Base-by-base conservation (phyloP, 352 stramenopile genomes). In the Globisporangium sylvaticum region DNA sequence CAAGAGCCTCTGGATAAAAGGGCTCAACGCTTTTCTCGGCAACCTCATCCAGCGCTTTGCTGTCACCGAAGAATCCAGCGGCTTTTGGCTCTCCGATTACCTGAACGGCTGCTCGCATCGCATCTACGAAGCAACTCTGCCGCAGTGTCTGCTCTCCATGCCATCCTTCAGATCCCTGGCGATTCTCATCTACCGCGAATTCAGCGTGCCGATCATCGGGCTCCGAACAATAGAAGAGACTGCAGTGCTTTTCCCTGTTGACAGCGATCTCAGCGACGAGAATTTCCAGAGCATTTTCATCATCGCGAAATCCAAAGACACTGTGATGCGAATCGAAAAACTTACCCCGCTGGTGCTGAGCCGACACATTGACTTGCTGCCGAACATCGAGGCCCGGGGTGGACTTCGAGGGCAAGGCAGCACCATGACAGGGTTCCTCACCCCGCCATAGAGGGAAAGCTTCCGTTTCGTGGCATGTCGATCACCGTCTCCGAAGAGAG, bases 1-100 rank as follows among this genome's bases (percentile, higher is more conserved):
- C 0, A 94, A 93, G 53, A 88, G 79, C 46, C 65, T 89, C 34
- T 87, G 87, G 75, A 91, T 93, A 29, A 76, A 70, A 44, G 88
- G 88, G 0, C 32, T 94, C 0, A 89, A 87, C 18, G 80, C 88
- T 0, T 89, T 94, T n/a, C 58, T 96, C 15, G 78, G 83, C 15
- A 96, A 94, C 48, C 71, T 94, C 56, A 67, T 94, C 12, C 76
- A 89, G 53, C 83, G 79, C 24, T 90, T 85, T 52, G 66, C 62
- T 10, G 53, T 73, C 31, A 63, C 70, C 0, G 77, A 88, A 24
- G 74, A 85, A 22, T 78, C 59, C 63, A 84, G 82, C 14, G 77
- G 70, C 0, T 82, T 83, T 60, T 93, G 85, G 85, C 27, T 90
- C 12, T 79, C 75, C 4, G 81, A 91, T 20, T 93, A 90, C 69